Evolutionary conservation across 768 basidiomycete genomes (phyloP).

Genomic region (Pisolithus tinctorius): DNA sequence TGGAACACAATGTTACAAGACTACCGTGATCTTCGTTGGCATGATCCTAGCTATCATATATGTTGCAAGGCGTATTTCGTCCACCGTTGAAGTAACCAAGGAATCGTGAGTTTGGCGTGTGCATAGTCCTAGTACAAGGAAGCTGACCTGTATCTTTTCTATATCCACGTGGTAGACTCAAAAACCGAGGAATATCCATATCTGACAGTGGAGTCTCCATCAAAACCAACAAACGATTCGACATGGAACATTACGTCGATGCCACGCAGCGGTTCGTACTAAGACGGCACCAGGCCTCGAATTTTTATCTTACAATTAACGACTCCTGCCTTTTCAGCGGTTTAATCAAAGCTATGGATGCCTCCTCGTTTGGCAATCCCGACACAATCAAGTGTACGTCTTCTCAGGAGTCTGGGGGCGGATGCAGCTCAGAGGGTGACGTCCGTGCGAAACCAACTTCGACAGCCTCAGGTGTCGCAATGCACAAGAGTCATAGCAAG

Average conservation of each 20-base stretch:
- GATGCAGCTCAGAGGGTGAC: not conserved
- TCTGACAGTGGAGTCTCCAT: slow-evolving; percentile 57
- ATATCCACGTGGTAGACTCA: slow-evolving; percentile 35
- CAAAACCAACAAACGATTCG: slow-evolving; percentile 54
- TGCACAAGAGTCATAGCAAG: not conserved
- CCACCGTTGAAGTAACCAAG: slow-evolving; percentile 43
- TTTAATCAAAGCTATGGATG: slow-evolving; percentile 38
- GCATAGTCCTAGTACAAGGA: not conserved
- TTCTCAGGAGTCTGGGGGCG: not conserved
- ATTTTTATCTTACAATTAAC: not conserved
- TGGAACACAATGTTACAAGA: slow-evolving; percentile 30
- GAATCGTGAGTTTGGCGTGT: slow-evolving; percentile 38
- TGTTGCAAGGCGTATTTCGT: slow-evolving; percentile 32
- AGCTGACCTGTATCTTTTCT: not conserved
- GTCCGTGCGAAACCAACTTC: not conserved
- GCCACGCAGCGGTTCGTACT: slow-evolving; percentile 59
- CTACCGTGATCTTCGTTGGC: slow-evolving; percentile 40
- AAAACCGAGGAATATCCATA: slow-evolving; percentile 49
- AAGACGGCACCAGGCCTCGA: too few relatives aligned
- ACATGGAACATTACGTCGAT: slow-evolving; percentile 61
- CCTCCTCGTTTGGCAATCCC: not conserved
- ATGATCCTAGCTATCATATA: slow-evolving; percentile 37
- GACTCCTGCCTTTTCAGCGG: slow-evolving; percentile 30
- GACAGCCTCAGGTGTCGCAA: not conserved
- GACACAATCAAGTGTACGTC: not conserved